A percentile compares a stretch with the other conserved stretches of the same genome.
phyloP scores from a whole-genome alignment of 108 stramenopile species.

The Asterionellopsis glacialis region DNA sequence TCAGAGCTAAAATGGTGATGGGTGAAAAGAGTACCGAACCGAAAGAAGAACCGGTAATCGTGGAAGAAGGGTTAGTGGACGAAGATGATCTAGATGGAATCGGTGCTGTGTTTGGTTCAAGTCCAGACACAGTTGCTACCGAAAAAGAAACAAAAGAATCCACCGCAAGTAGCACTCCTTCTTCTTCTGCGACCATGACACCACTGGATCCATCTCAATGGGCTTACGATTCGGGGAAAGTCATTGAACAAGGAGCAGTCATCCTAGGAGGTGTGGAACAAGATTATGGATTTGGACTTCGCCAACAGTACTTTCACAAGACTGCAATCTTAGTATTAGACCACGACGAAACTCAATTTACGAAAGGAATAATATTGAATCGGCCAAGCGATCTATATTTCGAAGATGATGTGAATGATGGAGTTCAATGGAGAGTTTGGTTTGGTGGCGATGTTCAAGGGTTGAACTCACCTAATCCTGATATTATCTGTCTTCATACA shows the following conservation, averaged over 20 bases:
- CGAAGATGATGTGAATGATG: conserved; percentile 39
- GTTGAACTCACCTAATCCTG: conserved; percentile 55
- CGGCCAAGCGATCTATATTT: conserved; percentile 60
- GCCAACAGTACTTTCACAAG: conserved; percentile 83
- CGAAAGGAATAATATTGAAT: conserved; percentile 73
- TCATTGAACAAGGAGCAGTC: conserved; percentile 76
- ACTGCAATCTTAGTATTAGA: conserved; percentile 58
- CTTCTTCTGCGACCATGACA: conserved; percentile 5
- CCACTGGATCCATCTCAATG: conserved; percentile 44
- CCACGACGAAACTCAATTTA: conserved; percentile 40
- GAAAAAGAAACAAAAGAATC: not conserved
- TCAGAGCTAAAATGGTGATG: conserved; percentile 55
- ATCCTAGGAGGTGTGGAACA: conserved; percentile 72
- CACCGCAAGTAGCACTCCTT: not conserved
- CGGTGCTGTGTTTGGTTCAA: conserved; percentile 43
- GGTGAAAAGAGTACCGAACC: not conserved
- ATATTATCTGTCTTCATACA: conserved; percentile 77
- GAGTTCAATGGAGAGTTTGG: conserved; percentile 61
- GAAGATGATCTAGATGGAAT: conserved; percentile 75
- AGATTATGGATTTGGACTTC: conserved; percentile 74
- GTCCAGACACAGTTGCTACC: not conserved
- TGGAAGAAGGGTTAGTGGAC: not conserved
- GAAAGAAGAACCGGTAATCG: not conserved
- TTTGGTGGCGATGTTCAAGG: conserved; percentile 70
- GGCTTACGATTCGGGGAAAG: conserved; percentile 77